Base-by-base conservation (phyloP, 768 basidiomycete genomes). In the Brasilioporus rufonigricans region DNA sequence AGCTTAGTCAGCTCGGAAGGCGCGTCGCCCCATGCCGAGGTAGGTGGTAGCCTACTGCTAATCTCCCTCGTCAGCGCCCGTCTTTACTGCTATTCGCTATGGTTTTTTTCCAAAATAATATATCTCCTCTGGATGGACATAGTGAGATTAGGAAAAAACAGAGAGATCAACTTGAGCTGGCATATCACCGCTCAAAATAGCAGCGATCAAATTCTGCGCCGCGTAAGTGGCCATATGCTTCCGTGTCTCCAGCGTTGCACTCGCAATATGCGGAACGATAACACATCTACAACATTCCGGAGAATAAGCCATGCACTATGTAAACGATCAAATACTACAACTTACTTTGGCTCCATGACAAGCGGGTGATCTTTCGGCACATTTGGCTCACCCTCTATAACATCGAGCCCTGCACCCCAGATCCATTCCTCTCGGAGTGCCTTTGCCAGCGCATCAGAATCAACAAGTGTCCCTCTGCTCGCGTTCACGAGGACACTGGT, bases 381-480 rank as follows among this genome's bases (percentile, higher is more conserved):
- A 43, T 86, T 71, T 0, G 95, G 95, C 68, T 98, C 95, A 19
- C 93, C 93, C 60, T 93, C 91, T 8, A 98, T 85, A 33, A 98
- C 96, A 69, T 99, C 96, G 12, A 99, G 63, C 0, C 93, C 96
- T 0, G 97, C 97, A 23, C 85, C 94, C 80, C 88, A 95, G 23
- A 99, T 89, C 83, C 87, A 86, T 3, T 80, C 80, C 56, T 88
- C 83, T 44, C 75, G 68, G 40, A 98, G 72, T 2, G 95, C 96
- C 56, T 78, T 82, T 2, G 87, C 89, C 10, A 99, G 78, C 13
- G 95, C 96, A 45, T 89, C 84, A 1, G 91, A 91, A 68, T 99
- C 93, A 8, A 99, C 91, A 14, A 98, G 72, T 1, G 91, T 84
- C 31, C 96, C 96, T 26, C 96, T 77, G 13, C 84, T 83, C 2